Conservation (phyloP, 371 early-diverging fungal species). For the Saksenaea vasiformis region DNA sequence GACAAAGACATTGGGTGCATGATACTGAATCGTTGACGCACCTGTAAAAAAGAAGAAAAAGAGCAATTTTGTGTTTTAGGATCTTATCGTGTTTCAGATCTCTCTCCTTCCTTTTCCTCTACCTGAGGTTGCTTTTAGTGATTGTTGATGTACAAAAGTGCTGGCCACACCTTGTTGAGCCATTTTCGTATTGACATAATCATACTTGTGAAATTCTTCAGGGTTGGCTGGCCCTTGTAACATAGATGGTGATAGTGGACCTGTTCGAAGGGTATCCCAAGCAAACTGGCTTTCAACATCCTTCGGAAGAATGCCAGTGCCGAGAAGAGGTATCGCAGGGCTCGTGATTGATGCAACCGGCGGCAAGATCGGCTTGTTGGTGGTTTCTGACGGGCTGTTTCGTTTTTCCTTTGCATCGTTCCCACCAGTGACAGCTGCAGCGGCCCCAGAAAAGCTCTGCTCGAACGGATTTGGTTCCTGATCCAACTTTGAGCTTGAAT, state of each 20-base stretch:
- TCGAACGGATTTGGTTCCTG: slow-evolving; percentile 89
- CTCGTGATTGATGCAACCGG: slow-evolving; percentile 48
- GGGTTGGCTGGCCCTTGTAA: slow-evolving; percentile 67
- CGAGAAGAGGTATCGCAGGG: slow-evolving; percentile 37
- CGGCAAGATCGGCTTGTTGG: slow-evolving; percentile 31
- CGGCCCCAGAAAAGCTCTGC: slow-evolving; percentile 69
- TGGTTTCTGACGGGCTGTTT: neutral
- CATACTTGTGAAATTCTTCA: slow-evolving; percentile 28
- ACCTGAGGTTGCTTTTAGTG: slow-evolving; percentile 21
- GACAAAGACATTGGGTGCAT: slow-evolving; percentile 3
- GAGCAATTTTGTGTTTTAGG: neutral
- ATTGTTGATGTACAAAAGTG: slow-evolving; percentile 24
- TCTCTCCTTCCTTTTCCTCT: slow-evolving; percentile 26
- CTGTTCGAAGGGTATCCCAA: slow-evolving; percentile 73
- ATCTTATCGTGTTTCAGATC: neutral
- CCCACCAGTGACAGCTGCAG: slow-evolving; percentile 7
- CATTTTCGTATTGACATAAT: slow-evolving; percentile 1
- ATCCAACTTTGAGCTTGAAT: slow-evolving; percentile 65
- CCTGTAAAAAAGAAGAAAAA: neutral
- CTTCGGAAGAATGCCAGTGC: slow-evolving; percentile 43
- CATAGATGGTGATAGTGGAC: slow-evolving; percentile 79
- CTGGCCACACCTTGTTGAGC: slow-evolving; percentile 11
- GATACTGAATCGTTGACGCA: neutral
- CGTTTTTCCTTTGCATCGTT: slow-evolving; percentile 15
- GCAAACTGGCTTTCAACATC: slow-evolving; percentile 52